Evolutionary conservation across 108 stramenopile genomes (phyloP), one percentile per base, ranked within the genome.

Genomic region (Aureococcus anophagefferens): DNA sequence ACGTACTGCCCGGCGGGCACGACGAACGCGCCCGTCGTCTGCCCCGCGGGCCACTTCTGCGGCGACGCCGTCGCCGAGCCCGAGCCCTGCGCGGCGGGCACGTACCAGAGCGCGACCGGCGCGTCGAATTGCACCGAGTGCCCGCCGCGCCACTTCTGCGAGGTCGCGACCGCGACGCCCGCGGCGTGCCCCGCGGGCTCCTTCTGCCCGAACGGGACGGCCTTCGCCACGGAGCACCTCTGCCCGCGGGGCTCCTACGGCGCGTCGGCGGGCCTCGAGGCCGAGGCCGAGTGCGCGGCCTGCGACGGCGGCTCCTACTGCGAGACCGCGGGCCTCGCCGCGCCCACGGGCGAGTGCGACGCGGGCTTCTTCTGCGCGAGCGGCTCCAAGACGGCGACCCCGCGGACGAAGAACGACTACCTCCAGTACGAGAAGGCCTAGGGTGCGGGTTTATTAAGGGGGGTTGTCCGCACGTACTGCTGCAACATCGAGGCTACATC

Each of bases 121-220:
- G 63, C 76, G 51, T 34, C 76, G 31, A 40, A 66, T 0, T 82
- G 81, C 14, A 59, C 69, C 16, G 59, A 25, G 30, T 72, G 67
- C 40, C 62, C 63, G 21, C n/a, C 9, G 15, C 71, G 81, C 18
- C 71, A 66, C 64, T 82, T 70, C 63, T 82, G 81, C 64, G 68
- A 68, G 18, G 80, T 67, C 51, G 77, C 80, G 0, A 32, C 37
- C 37, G 33, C 36, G 51, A 5, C 65, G 29, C 29, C 15, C 35
- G 9, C 15, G 68, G 33, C 37, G 35, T 76, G 76, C 66, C 63
- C 69, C 25, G 45, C 0, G 18, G 76, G 64, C 31, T 37, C 31
- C 66, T 81, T 74, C 76, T 81, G 81, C 81, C 76, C 67, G 0
- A n/a, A 1, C 25, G 71, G 81, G 29, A 68, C 73, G 13, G 62